These are phyloP conservation scores for Candida loeiensis DNA, from an alignment of 805 yeast species.

Conservation along the genomic window DNA sequence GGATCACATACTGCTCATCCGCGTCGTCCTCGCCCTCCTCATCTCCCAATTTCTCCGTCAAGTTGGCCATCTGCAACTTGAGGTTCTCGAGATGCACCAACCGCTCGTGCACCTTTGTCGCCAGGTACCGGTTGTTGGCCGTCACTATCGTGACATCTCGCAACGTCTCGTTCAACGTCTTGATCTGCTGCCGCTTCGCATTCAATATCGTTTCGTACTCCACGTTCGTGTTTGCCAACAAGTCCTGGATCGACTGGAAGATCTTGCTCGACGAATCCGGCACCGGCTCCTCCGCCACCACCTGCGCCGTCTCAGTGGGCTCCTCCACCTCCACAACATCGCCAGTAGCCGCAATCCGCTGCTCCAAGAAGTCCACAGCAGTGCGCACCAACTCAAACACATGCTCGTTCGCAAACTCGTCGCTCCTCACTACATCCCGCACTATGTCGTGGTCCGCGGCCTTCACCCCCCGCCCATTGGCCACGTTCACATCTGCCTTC, in stretches of 20 bases:
- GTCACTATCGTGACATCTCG: constrained; percentile 41
- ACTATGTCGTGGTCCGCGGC: constrained; percentile 84
- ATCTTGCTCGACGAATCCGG: constrained; percentile 27
- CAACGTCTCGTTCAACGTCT: constrained; percentile 31
- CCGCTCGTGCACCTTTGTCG: constrained; percentile 36
- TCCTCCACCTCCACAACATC: constrained; percentile 13
- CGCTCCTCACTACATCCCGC: constrained; percentile 29
- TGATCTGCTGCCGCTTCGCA: constrained; percentile 34
- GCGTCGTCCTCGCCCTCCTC: constrained; percentile 30
- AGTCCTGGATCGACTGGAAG: constrained; percentile 38
- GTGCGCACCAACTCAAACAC: constrained; percentile 34
- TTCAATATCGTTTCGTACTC: constrained; percentile 39
- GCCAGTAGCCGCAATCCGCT: constrained; percentile 15
- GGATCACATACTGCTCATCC: constrained; percentile 77
- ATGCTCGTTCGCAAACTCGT: constrained; percentile 19
- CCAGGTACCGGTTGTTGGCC: constrained; percentile 38
- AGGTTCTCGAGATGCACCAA: constrained; percentile 46
- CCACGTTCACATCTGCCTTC: constrained; percentile 54
- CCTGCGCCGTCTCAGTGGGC: constrained; percentile 8
- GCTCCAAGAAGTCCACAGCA: constrained; percentile 30
- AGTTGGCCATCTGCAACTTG: constrained; percentile 42
- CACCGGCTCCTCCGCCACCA: not conserved
- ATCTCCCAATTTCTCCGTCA: constrained; percentile 31
- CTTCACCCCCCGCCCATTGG: constrained; percentile 81
- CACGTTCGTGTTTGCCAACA: constrained; percentile 32